phyloP scores from a whole-genome alignment of 495 filamentous ascomycete species.

The Neurospora tetrasperma region DNA sequence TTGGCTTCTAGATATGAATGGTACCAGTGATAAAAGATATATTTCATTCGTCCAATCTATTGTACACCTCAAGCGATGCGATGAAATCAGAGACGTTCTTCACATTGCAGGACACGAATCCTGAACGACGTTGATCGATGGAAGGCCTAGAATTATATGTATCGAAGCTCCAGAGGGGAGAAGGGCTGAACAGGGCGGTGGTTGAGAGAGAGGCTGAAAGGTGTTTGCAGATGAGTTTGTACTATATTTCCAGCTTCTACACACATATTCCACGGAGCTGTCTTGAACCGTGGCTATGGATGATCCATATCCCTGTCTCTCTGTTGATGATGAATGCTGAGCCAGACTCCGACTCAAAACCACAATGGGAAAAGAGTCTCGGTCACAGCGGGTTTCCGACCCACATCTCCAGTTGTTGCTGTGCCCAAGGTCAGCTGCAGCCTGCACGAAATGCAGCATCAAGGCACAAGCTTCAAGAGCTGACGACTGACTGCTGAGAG shows the following conservation, averaged over 20 bases:
- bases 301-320: background rate
- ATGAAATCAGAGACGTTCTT: background rate
- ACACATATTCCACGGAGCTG: background rate
- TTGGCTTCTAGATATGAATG: background rate
- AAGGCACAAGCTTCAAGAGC: background rate
- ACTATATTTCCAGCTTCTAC: background rate
- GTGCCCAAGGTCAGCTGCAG: background rate
- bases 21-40: background rate
- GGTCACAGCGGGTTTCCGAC: background rate
- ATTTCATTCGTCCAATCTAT: background rate
- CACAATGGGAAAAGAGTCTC: background rate
- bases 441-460: background rate
- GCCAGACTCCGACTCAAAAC: background rate
- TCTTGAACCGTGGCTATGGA: background rate
- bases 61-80: background rate
- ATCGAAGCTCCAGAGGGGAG: background rate
- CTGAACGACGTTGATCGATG: background rate
- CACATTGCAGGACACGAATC: background rate
- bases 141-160: background rate
- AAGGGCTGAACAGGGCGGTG: background rate
- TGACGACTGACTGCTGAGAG: background rate
- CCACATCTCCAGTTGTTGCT: background rate
- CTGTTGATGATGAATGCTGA: background rate
- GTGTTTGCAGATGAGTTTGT: background rate
- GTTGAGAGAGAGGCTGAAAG: background rate